Conservation (phyloP, 148 eudicot species). For the Dysphania ambrosioides region DNA sequence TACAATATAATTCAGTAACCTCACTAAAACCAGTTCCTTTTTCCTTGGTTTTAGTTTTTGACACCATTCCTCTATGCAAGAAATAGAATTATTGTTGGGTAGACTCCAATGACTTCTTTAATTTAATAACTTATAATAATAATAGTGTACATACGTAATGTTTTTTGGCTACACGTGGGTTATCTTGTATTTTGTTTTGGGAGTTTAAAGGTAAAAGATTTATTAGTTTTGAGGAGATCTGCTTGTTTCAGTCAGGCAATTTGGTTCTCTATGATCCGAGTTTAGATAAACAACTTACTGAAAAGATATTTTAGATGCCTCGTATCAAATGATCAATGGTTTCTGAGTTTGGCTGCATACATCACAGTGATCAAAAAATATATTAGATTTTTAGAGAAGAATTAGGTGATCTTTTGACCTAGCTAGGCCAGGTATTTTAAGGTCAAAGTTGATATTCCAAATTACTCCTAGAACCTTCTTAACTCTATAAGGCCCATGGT, state of each 20-base stretch:
- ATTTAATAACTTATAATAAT: no score
- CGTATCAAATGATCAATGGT: neutral
- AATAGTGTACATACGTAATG: no score
- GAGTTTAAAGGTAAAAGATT: neutral
- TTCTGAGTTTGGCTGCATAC: neutral
- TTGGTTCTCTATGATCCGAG: neutral
- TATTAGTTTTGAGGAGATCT: neutral
- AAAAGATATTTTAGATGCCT: no score
- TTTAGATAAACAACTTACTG: neutral
- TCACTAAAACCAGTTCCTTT: neutral
- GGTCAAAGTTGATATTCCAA: no score
- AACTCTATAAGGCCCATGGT: no score
- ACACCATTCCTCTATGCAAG: neutral
- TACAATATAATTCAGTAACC: neutral
- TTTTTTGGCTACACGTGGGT: neutral
- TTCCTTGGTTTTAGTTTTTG: no score
- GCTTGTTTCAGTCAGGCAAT: neutral
- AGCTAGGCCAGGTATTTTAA: neutral
- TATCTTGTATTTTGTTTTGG: neutral
- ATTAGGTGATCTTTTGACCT: neutral
- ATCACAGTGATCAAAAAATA: neutral
- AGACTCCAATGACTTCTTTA: neutral
- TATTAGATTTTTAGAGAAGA: no score
- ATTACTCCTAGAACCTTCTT: no score
- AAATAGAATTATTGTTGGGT: neutral